Evolutionary conservation across 2,329 filamentous ascomycete genomes (phyloP).

Genomic region (Intubia oerlemansii): DNA sequence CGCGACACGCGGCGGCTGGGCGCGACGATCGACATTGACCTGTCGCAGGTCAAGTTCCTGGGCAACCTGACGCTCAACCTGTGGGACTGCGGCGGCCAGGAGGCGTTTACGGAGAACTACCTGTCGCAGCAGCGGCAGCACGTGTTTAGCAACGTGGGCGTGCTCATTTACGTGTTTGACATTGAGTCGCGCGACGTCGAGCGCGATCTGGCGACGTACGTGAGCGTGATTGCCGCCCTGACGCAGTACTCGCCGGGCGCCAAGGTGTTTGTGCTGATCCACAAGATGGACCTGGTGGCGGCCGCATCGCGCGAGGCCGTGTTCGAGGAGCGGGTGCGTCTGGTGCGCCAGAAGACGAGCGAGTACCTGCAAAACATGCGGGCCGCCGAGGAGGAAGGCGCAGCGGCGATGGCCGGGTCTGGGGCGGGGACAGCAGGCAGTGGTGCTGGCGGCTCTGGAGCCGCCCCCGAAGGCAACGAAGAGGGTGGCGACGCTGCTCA

Average conservation of each 20-base stretch:
- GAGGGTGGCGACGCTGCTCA: conserved; percentile 12
- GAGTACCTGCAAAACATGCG: conserved; percentile 25
- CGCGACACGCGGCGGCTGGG: conserved; percentile 86
- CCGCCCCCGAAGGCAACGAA: conserved; percentile 6
- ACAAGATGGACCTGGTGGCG: conserved; percentile 97
- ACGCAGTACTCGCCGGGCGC: conserved; percentile 63
- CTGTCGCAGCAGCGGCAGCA: conserved; percentile 86
- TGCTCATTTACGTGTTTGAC: conserved; percentile 98
- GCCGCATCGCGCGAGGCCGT: conserved; percentile 56
- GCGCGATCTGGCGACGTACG: conserved; percentile 80
- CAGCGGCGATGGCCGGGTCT: too few relatives aligned
- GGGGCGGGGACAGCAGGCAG: too few relatives aligned
- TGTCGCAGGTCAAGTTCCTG: conserved; percentile 97
- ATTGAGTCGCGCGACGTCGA: conserved; percentile 91
- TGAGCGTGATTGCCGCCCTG: conserved; percentile 71
- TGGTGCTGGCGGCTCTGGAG: background rate
- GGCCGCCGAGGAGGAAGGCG: conserved; percentile 9
- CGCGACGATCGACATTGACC: conserved; percentile 94
- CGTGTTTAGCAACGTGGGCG: conserved; percentile 90
- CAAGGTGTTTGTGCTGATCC: conserved; percentile 83
- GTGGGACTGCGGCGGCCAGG: conserved; percentile 97
- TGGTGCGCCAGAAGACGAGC: conserved; percentile 53
- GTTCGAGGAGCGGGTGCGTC: conserved; percentile 62
- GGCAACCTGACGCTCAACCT: conserved; percentile 93
- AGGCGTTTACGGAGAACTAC: conserved; percentile 98